Evolutionary conservation across 768 basidiomycete species (phyloP), one percentile per base, ranked within the genome.

Genomic region (Boletus eberwhitei): DNA sequence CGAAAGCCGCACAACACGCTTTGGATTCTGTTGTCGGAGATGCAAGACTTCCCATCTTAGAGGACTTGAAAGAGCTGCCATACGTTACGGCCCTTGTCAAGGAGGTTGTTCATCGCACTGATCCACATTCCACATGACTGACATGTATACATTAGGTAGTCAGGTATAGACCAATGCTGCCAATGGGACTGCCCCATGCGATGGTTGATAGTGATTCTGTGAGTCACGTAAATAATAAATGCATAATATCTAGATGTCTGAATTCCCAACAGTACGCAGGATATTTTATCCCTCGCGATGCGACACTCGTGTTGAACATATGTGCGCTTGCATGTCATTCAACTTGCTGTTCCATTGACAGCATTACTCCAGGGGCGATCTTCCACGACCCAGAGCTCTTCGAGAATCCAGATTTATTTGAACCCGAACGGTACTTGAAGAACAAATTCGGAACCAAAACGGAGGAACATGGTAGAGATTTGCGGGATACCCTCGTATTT

Each of bases 21-120:
- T 52, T 52, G 44, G 52, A 52, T 45, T 36, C 44, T 14, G 52
- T 52, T 8, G 52, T 52, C 14, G 52, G 52, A 3, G 43, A 52
- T 39, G 44, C 52, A 9, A 39, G 52, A 29, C 52, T 52, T 46
- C 52, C 52, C 16, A 32, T 32, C 16, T 16, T 32, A 5, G 52
- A 46, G 11, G 52, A 52, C 22, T n/a, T 52, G 29, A 52, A 52
- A 37, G 52, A 21, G 21, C 12, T 52, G 44, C 52, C 52, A 21
- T 52, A 52, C 44, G 39, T 52, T n/a, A 9, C 37, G 26, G 52
- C 52, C 19, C 36, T 52, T 21, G 8, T 52, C 21, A 52, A 52
- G 38, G 52, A 52, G 52, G 52, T 52, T 32, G 37, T 26, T 46
- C 8, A 12, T 32, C 22, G 9, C 5, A 13, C n/a, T 19, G 19